Evolutionary conservation across 2,329 filamentous ascomycete species (phyloP).

Genomic region (Purpureocillium lavendulum): DNA sequence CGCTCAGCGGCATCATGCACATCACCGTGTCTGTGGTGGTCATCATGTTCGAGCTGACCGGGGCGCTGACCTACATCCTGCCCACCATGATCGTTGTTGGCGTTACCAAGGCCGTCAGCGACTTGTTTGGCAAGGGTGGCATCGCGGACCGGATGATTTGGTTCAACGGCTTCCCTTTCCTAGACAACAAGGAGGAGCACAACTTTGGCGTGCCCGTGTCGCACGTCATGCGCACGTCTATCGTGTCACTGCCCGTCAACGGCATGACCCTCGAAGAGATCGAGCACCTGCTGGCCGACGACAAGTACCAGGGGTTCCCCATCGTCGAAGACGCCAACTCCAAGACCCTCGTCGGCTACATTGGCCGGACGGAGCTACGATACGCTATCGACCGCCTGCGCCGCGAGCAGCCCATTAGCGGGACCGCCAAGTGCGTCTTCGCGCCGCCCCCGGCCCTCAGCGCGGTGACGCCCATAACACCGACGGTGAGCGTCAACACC

Average conservation of each 20-base stretch:
- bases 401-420: conserved; percentile 56
- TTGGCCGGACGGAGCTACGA: conserved; percentile 82
- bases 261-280: conserved; percentile 70
- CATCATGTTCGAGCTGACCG: conserved; percentile 98
- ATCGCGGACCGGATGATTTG: conserved; percentile 98
- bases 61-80: conserved; percentile 92
- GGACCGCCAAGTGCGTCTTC: conserved; percentile 66
- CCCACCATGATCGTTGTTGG: conserved; percentile 99
- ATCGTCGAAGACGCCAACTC: conserved; percentile 68
- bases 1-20: conserved; percentile 95
- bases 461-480: conserved; percentile 28
- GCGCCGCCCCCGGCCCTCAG: conserved; percentile 32
- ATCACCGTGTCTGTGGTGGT: conserved; percentile 94
- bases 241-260: conserved; percentile 64
- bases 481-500: conserved; percentile 46
- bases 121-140: conserved; percentile 87
- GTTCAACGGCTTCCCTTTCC: conserved; percentile 94
- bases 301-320: conserved; percentile 86
- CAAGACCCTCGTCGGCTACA: conserved; percentile 78
- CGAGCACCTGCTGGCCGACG: conserved; percentile 67
- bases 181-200: conserved; percentile 96
- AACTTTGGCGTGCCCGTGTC: conserved; percentile 93
- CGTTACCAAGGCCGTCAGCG: conserved; percentile 87
- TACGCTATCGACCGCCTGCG: conserved; percentile 82
- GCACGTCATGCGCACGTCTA: conserved; percentile 73